A percentile compares a stretch with the other conserved stretches of the same genome.
phyloP scores from a whole-genome alignment of 176 grass and related monocot genomes.

The Eleusine coracana region DNA sequence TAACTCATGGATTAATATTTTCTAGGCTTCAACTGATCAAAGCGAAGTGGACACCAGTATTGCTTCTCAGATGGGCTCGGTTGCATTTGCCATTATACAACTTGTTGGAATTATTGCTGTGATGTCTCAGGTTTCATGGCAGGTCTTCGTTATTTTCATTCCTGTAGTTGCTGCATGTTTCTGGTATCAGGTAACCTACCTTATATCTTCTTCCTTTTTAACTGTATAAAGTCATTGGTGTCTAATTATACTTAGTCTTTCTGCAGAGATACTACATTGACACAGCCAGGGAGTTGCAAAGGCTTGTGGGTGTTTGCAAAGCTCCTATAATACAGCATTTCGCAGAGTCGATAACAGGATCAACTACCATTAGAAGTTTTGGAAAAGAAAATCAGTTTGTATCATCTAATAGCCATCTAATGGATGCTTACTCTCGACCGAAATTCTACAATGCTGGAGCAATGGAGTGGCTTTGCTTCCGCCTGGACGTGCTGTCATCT shows the following conservation, averaged over 20 bases:
- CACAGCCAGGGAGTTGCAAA: constrained; percentile 71
- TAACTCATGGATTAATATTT: constrained; percentile 23
- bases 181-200: constrained; percentile 71
- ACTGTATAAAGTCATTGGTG: background rate
- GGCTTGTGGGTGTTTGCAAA: constrained; percentile 76
- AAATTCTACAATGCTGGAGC: constrained; percentile 74
- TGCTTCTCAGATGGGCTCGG: constrained; percentile 48
- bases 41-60: constrained; percentile 69
- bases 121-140: constrained; percentile 93
- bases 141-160: constrained; percentile 77
- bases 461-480: constrained; percentile 87
- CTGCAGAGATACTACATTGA: constrained; percentile 82
- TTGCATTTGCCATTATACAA: constrained; percentile 73
- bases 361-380: constrained; percentile 88
- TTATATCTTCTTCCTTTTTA: constrained; percentile 1
- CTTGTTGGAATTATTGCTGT: constrained; percentile 82
- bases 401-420: constrained; percentile 60
- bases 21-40: constrained; percentile 86
- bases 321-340: constrained; percentile 94
- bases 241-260: background rate
- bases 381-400: constrained; percentile 66
- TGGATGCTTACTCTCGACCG: constrained; percentile 68
- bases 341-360: constrained; percentile 87
- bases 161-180: constrained; percentile 72
- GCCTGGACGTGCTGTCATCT: constrained; percentile 62